Percentiles rank a stretch among this genome's conserved stretches.
Conservation (phyloP, 768 basidiomycete genomes). For the Boletus barrowsii region DNA sequence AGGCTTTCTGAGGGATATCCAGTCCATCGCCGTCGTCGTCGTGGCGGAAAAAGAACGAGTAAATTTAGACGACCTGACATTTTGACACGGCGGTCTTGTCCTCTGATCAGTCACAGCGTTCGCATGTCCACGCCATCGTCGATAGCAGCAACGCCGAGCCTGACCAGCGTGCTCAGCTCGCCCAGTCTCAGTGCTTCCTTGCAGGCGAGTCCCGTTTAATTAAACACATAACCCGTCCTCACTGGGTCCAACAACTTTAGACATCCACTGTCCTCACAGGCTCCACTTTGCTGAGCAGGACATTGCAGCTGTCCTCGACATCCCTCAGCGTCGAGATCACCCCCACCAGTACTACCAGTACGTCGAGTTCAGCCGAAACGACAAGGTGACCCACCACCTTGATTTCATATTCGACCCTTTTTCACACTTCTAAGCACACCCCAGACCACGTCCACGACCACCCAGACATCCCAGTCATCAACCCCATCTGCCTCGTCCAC, state of each 20-base stretch:
- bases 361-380: not conserved
- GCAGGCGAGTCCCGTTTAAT: not conserved
- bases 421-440: not conserved
- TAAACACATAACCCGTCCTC: too few relatives aligned
- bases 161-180: not conserved
- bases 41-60: not conserved
- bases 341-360: not conserved
- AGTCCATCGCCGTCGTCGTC: not conserved
- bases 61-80: too few relatives aligned
- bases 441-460: not conserved
- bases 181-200: too few relatives aligned
- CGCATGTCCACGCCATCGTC: too few relatives aligned
- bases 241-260: too few relatives aligned
- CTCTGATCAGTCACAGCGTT: too few relatives aligned
- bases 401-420: not conserved
- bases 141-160: not conserved
- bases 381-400: conserved; percentile 13
- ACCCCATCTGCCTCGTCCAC: not conserved
- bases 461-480: not conserved
- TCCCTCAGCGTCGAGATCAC: too few relatives aligned
- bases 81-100: too few relatives aligned
- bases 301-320: too few relatives aligned
- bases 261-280: too few relatives aligned
- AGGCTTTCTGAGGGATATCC: not conserved
- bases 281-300: too few relatives aligned